Conservation (phyloP, 179 eudicot genomes). For the Silene coronaria region DNA sequence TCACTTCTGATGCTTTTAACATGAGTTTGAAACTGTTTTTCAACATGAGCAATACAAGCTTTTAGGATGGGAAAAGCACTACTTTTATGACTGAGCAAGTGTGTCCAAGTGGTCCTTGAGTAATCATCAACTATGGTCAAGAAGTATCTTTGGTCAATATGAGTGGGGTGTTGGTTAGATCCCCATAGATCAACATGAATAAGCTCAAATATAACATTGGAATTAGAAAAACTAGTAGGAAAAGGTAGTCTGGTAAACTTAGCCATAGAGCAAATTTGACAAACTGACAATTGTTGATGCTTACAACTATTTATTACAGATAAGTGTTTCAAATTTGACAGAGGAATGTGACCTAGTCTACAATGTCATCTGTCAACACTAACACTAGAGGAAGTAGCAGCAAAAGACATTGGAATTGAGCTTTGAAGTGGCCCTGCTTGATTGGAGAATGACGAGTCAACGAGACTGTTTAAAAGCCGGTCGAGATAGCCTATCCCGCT, state of each 20-base stretch:
- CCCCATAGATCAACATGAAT: background rate
- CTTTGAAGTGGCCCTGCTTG: no score
- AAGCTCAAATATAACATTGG: background rate
- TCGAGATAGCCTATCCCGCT: no score
- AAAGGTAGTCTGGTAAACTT: background rate
- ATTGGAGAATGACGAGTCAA: no score
- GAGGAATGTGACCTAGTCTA: background rate
- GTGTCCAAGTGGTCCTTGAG: background rate
- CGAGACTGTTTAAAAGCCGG: no score
- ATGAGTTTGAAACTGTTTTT: background rate
- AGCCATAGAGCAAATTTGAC: background rate
- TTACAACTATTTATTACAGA: background rate
- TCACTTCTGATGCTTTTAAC: background rate
- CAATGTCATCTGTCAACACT: no score
- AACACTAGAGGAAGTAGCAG: background rate
- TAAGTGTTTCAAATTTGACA: background rate
- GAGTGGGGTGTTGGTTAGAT: background rate
- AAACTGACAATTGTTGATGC: background rate
- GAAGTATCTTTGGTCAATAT: background rate
- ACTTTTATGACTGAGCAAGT: background rate
- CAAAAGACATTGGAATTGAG: no score
- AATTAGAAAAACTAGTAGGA: background rate
- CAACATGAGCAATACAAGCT: background rate
- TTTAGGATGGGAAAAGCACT: background rate
- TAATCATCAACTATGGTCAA: background rate